Conservation (phyloP, 768 basidiomycete species). For the Kwoniella europaea region DNA sequence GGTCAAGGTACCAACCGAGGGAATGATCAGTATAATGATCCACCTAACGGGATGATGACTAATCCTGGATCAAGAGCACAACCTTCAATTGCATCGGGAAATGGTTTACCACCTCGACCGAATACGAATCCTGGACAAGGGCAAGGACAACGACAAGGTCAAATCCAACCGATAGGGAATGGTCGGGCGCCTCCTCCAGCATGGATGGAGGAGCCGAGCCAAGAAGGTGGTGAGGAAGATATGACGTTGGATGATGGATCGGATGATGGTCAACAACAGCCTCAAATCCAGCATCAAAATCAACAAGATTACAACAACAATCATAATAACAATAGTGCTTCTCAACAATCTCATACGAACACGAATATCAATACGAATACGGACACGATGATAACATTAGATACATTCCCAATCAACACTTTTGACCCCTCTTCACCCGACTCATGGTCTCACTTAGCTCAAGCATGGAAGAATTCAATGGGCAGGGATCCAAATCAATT, state of each 20-base stretch:
- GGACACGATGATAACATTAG: slow-evolving; percentile 18
- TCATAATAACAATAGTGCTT: not conserved
- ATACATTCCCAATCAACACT: slow-evolving; percentile 36
- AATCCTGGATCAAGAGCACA: not conserved
- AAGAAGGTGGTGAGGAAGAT: slow-evolving; percentile 40
- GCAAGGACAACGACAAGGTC: too few species aligned
- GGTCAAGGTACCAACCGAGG: not conserved
- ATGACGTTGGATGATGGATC: slow-evolving; percentile 39
- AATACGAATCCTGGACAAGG: not conserved
- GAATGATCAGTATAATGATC: not conserved
- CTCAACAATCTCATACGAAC: not conserved
- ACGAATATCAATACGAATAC: not conserved
- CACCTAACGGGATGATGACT: not conserved
- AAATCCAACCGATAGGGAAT: not conserved
- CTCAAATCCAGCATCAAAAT: not conserved
- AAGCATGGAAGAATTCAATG: slow-evolving; percentile 40
- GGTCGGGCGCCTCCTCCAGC: slow-evolving; percentile 27
- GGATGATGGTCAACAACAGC: slow-evolving; percentile 21
- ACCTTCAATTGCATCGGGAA: not conserved
- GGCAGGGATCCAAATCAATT: slow-evolving; percentile 48
- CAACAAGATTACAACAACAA: not conserved
- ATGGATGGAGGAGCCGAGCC: slow-evolving; percentile 18
- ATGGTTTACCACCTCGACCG: not conserved
- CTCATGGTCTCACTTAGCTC: slow-evolving; percentile 33
- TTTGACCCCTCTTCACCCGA: slow-evolving; percentile 45